Conservation (phyloP, 805 yeast genomes). For the Candida yuanshanica region DNA sequence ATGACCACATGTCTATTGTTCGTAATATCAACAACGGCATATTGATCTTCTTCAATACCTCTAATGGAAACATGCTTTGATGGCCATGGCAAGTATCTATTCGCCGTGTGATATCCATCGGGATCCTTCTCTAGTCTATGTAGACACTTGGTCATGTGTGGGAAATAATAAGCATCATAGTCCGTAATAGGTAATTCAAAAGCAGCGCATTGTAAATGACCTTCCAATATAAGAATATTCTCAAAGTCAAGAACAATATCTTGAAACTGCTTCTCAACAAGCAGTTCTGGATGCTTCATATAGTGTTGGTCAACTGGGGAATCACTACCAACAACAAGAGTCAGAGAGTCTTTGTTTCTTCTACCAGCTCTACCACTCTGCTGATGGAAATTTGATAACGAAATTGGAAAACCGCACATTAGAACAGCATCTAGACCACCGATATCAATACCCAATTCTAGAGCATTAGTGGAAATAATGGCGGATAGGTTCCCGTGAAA, state of each 20-base stretch:
- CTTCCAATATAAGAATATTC: slow-evolving; percentile 59
- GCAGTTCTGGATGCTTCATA: slow-evolving; percentile 58
- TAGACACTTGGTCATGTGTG: slow-evolving; percentile 23
- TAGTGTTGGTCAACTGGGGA: slow-evolving; percentile 86
- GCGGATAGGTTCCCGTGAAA: slow-evolving; percentile 81
- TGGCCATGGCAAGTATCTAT: slow-evolving; percentile 76
- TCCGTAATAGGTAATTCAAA: slow-evolving; percentile 66
- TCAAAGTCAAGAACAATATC: slow-evolving; percentile 57
- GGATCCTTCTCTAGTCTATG: slow-evolving; percentile 33
- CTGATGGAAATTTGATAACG: slow-evolving; percentile 84
- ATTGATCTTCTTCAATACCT: slow-evolving; percentile 75
- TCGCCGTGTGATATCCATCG: slow-evolving; percentile 49
- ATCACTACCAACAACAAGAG: slow-evolving; percentile 75
- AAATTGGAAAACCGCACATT: slow-evolving; percentile 88
- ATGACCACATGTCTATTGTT: slow-evolving; percentile 69
- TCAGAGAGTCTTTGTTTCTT: slow-evolving; percentile 76
- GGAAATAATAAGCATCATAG: slow-evolving; percentile 55
- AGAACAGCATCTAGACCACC: slow-evolving; percentile 89
- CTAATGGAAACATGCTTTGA: slow-evolving; percentile 69
- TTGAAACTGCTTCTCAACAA: slow-evolving; percentile 49
- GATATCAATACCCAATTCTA: slow-evolving; percentile 93
- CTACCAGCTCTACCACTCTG: slow-evolving; percentile 98
- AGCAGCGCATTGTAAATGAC: slow-evolving; percentile 93
- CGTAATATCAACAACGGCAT: slow-evolving; percentile 88
- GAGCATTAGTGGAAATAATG: slow-evolving; percentile 89